Evolutionary conservation across 768 basidiomycete genomes (phyloP), one percentile per base, ranked within the genome.

Genomic region (Kwoniella dendrophila): DNA sequence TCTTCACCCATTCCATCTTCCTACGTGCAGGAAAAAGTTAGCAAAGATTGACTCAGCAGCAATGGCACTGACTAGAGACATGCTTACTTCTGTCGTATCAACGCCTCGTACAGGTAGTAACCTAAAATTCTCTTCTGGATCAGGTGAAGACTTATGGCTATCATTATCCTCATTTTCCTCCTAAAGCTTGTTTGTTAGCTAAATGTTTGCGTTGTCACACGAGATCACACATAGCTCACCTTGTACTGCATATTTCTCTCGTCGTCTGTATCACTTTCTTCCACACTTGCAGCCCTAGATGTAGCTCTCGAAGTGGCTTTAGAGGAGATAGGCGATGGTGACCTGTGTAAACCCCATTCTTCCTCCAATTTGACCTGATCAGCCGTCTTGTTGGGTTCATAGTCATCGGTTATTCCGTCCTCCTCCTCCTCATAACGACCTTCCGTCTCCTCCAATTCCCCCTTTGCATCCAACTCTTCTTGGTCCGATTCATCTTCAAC

Each of bases 1-100:
- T 80, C 83, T 70, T 90, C 90, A 12, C 90, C 91, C 90, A 93
- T 92, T 20, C 77, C 82, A 20, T 82, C 80, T 4, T 50, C 53
- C 63, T 57, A 41, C 11, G 6, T 22, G 1, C 24, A 33, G 26
- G 22, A 2, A 33, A 11, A 1, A 16, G 22, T 59, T 38, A 59
- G 40, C 55, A 16, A 18, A 18, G 5, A 26, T n/a, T 7, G 4
- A 20, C 30, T 32, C 22, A 51, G 18, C 8, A 6, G 20, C 1
- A 34, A 16, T 5, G 4, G 26, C n/a, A 10, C n/a, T 32, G 20
- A 48, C n/a, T n/a, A n/a, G n/a, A n/a, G n/a, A n/a, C n/a, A n/a
- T n/a, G 26, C 63, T 58, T 20, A 59, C 56, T 26, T 48, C 34
- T 8, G 40, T 32, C 12, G 20, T 27, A 33, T 64, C 55, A n/a